Percentiles rank a stretch among this genome's conserved stretches.
phyloP scores from a whole-genome alignment of 768 basidiomycete genomes.

The Panus rudis region DNA sequence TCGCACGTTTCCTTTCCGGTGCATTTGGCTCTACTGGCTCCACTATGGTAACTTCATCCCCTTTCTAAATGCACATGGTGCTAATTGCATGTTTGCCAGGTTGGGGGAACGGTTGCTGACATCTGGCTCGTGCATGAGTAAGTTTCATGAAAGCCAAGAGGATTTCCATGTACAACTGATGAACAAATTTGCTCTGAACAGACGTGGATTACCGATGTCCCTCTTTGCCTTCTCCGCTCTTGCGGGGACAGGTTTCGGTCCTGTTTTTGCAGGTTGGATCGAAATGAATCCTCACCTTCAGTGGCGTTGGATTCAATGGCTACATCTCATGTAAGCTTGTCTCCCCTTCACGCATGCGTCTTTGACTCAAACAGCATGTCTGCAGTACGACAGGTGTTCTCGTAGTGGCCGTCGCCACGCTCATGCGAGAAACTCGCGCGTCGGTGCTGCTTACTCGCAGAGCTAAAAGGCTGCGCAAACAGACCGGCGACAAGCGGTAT shows the following conservation, averaged over 20 bases:
- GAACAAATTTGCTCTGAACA: conserved; percentile 18
- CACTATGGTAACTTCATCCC: conserved; percentile 39
- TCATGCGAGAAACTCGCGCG: conserved; percentile 69
- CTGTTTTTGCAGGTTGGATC: conserved; percentile 59
- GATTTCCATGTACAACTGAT: neutral
- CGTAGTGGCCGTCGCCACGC: conserved; percentile 39
- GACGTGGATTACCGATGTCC: conserved; percentile 75
- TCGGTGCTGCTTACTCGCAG: conserved; percentile 62
- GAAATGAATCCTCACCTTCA: conserved; percentile 48
- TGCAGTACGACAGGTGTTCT: conserved; percentile 47
- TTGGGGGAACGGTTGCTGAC: conserved; percentile 69
- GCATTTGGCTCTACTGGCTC: conserved; percentile 63
- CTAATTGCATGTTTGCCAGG: conserved; percentile 2
- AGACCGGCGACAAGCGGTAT: conserved; percentile 58
- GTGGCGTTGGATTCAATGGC: conserved; percentile 87
- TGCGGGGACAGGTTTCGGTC: conserved; percentile 56
- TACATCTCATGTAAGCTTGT: conserved; percentile 50
- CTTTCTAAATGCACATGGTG: neutral
- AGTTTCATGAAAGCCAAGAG: conserved; percentile 14
- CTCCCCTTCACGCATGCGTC: neutral
- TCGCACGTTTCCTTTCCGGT: conserved; percentile 60
- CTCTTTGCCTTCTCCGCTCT: conserved; percentile 59
- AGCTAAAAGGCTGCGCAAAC: conserved; percentile 56
- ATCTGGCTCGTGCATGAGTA: conserved; percentile 61
- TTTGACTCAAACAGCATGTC: conserved; percentile 4